Percentiles rank a stretch among this genome's conserved stretches.
Evolutionary conservation across 371 early-diverging fungal genomes (phyloP).

Genomic region (Rhizopus delemar): DNA sequence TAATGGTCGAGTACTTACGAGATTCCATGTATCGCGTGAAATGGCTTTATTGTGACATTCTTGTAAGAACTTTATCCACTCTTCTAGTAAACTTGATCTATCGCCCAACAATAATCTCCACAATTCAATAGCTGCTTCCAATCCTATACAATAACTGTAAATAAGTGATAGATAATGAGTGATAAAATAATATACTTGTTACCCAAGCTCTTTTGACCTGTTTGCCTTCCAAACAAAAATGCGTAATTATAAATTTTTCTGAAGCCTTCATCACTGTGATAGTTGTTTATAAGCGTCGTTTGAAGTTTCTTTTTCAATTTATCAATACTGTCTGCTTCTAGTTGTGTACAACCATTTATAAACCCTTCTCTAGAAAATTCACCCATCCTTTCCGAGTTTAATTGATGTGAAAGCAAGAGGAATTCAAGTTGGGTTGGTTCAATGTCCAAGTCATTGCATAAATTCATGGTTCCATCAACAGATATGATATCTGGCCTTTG

Average conservation of each 20-base stretch:
- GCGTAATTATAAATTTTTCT: slow-evolving; percentile 78
- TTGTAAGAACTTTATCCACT: slow-evolving; percentile 72
- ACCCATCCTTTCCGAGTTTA: slow-evolving; percentile 76
- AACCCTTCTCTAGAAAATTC: slow-evolving; percentile 70
- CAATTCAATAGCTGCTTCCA: slow-evolving; percentile 75
- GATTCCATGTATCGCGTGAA: slow-evolving; percentile 83
- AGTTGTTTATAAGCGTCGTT: slow-evolving; percentile 49
- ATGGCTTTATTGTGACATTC: slow-evolving; percentile 78
- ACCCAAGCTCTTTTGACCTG: slow-evolving; percentile 79
- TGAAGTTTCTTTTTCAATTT: slow-evolving; percentile 62
- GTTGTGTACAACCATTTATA: slow-evolving; percentile 66
- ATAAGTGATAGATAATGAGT: not conserved
- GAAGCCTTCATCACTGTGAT: slow-evolving; percentile 56
- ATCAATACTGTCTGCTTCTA: slow-evolving; percentile 68
- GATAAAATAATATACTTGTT: slow-evolving; percentile 16
- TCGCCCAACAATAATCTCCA: slow-evolving; percentile 71
- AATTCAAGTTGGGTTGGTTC: slow-evolving; percentile 80
- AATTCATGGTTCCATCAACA: slow-evolving; percentile 75
- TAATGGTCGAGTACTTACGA: slow-evolving; percentile 48
- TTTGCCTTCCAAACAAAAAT: slow-evolving; percentile 69
- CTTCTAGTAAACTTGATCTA: slow-evolving; percentile 62
- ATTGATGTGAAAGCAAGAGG: slow-evolving; percentile 69
- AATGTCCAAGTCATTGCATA: slow-evolving; percentile 72
- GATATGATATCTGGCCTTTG: slow-evolving; percentile 68
- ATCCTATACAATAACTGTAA: slow-evolving; percentile 39